Conservation (phyloP, 352 stramenopile genomes). For the Globisporangium iwayamae region DNA sequence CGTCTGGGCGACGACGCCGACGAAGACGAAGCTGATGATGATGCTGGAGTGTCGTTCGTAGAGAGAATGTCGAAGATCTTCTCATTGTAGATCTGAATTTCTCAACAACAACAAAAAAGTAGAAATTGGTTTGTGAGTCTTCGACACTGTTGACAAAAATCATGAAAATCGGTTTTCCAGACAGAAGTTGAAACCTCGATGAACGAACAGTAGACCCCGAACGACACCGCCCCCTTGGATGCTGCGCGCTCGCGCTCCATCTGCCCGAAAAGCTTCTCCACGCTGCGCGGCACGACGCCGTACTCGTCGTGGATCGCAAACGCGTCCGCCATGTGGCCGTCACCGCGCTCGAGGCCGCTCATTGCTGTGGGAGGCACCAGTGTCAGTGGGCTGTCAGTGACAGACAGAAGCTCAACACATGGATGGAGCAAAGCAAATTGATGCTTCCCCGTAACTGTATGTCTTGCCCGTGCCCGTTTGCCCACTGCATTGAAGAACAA, state of each 20-base stretch:
- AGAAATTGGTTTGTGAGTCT: neutral
- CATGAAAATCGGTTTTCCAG: neutral
- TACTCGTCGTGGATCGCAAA: conserved; percentile 26
- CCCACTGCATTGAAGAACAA: conserved; percentile 27
- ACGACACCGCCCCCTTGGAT: conserved; percentile 21
- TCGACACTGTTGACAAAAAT: neutral
- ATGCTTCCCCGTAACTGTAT: conserved; percentile 29
- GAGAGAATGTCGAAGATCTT: conserved; percentile 74
- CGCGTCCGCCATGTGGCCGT: conserved; percentile 7
- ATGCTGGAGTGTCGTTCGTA: conserved; percentile 7
- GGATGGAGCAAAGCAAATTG: neutral
- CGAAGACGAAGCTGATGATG: neutral
- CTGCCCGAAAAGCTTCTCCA: conserved; percentile 49
- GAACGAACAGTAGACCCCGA: conserved; percentile 62
- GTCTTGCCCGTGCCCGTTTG: conserved; percentile 73
- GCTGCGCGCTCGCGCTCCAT: conserved; percentile 26
- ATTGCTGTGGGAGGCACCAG: conserved; percentile 33
- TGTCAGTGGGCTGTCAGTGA: neutral
- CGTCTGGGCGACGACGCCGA: conserved; percentile 3
- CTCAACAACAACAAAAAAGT: neutral
- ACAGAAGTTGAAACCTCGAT: conserved; percentile 36
- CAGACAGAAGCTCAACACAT: neutral
- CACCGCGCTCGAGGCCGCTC: conserved; percentile 40
- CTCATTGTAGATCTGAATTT: conserved; percentile 69
- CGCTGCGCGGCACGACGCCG: conserved; percentile 54